These are phyloP conservation scores for Aureobasidium sp. DNA, from an alignment of 2,329 filamentous ascomycete species.

Conservation along the genomic window DNA sequence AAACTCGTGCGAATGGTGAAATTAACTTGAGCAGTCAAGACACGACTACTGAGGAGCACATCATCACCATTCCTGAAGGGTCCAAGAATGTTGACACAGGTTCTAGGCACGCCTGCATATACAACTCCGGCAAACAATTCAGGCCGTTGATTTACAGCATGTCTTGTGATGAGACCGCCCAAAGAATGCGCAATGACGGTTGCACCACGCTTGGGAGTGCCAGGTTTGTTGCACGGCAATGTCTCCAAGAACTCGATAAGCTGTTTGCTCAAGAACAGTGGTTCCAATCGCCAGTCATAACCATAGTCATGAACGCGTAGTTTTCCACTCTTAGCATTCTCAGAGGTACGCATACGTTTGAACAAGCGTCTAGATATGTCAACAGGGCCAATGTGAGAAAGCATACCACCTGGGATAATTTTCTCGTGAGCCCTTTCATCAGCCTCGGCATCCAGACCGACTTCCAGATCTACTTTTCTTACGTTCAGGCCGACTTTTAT, in stretches of 20 bases:
- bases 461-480: constrained; percentile 82
- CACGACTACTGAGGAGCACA: constrained; percentile 78
- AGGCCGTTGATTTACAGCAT: constrained; percentile 77
- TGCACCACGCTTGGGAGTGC: constrained; percentile 56
- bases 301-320: constrained; percentile 83
- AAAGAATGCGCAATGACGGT: constrained; percentile 80
- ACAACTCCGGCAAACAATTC: constrained; percentile 80
- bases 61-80: constrained; percentile 88
- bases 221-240: constrained; percentile 65
- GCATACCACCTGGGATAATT: constrained; percentile 80
- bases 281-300: constrained; percentile 90
- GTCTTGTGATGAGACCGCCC: constrained; percentile 78
- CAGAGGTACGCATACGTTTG: constrained; percentile 65
- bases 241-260: constrained; percentile 66
- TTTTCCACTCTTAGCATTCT: constrained; percentile 64
- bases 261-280: constrained; percentile 62
- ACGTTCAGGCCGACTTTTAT: constrained; percentile 89
- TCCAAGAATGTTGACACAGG: constrained; percentile 85
- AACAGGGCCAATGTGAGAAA: constrained; percentile 85
- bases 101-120: constrained; percentile 76
- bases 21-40: constrained; percentile 87
- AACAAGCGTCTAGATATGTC: constrained; percentile 81
- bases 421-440: constrained; percentile 75
- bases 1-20: constrained; percentile 86
- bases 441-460: constrained; percentile 73